Evolutionary conservation across 495 filamentous ascomycete species (phyloP), one percentile per base, ranked within the genome.

Genomic region (Bacidia gigantensis): DNA sequence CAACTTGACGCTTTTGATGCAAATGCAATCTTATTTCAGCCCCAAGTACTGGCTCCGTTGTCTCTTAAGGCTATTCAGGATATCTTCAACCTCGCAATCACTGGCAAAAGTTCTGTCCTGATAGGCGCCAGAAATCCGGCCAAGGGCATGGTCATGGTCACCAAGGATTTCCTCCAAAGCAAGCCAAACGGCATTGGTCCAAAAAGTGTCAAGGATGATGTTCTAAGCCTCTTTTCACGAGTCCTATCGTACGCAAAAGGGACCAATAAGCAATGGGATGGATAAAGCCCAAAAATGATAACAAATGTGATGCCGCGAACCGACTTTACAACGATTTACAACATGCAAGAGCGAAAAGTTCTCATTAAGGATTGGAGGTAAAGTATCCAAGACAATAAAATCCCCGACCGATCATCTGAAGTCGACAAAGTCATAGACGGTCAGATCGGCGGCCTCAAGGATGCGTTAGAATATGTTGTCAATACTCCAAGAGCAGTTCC

Each of bases 281-380:
- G 20, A 5, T 0, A 42, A 3, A 61, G 56, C 26, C 46, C 50
- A 26, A 56, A 59, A 32, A 12, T 21, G 0, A 24, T 45, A 9
- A 49, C 42, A 5, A 18, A 32, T n/a, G 46, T 61, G 18, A 61
- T 61, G 58, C 58, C 56, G 48, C 58, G 58, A 12, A 61, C 56
- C 5, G 56, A 61, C 18, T 61, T 58, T 25, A 53, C 17, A 40
- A 52, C 52, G 11, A 21, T 61, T 2, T 61, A 50, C 39, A 50
- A n/a, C n/a, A n/a, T 7, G 17, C 14, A 11, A 21, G 44, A 2
- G 29, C 50, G 45, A 39, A 50, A 21, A 17, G 11, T 20, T n/a
- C n/a, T n/a, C n/a, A n/a, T n/a, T n/a, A 14, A 55, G 21, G 58
- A 60, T 21, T 60, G 58, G 58, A 50, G 57, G 2, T n/a, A 46